These are phyloP conservation scores for Magnaporthiopsis rhizophila DNA, from an alignment of 2,329 filamentous ascomycete species.

Conservation along the genomic window DNA sequence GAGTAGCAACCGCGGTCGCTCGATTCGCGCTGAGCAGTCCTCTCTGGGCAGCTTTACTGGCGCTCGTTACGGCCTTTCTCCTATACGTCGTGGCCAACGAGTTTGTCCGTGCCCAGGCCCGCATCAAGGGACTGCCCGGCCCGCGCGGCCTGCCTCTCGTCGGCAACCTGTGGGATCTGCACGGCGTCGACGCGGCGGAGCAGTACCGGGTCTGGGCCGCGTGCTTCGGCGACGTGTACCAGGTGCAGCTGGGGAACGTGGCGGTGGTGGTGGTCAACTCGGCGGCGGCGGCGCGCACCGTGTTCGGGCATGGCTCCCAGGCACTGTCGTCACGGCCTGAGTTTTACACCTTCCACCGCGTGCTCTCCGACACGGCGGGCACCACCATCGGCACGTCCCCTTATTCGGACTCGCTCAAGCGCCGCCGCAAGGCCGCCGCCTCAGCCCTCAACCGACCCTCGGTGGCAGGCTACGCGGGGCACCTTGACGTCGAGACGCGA, in stretches of 20 bases:
- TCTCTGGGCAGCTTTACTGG: background rate
- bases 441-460: constrained; percentile 66
- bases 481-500: constrained; percentile 68
- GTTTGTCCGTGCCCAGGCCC: constrained; percentile 1
- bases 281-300: constrained; percentile 37
- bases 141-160: constrained; percentile 14
- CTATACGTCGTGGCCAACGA: constrained; percentile 7
- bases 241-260: constrained; percentile 49
- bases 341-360: constrained; percentile 53
- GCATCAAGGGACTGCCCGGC: constrained; percentile 10
- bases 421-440: constrained; percentile 66
- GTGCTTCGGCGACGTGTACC: constrained; percentile 44
- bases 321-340: constrained; percentile 47
- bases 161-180: constrained; percentile 15
- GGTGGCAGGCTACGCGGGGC: constrained; percentile 70
- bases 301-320: constrained; percentile 38
- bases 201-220: constrained; percentile 7
- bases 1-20: background rate
- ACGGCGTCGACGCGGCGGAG: constrained; percentile 9
- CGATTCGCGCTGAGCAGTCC: background rate
- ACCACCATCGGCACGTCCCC: constrained; percentile 63
- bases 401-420: constrained; percentile 68
- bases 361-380: constrained; percentile 54
- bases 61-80: background rate
- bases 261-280: constrained; percentile 49